Conservation (phyloP, 495 filamentous ascomycete species). For the Trichoderma asperelloides region DNA sequence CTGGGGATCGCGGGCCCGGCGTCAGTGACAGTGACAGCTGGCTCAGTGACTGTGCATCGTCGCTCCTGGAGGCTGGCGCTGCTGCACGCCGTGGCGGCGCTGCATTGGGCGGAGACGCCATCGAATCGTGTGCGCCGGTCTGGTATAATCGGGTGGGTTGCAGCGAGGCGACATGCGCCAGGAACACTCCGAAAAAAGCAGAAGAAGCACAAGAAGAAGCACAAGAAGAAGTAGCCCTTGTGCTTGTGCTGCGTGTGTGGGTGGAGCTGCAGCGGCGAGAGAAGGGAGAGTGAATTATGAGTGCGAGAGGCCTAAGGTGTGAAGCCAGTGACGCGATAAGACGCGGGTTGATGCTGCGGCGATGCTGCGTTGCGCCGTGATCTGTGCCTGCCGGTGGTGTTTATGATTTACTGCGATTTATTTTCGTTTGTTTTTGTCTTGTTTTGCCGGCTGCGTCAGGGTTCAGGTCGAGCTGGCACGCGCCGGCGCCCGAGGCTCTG, state of each 20-base stretch:
- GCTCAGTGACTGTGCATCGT: slow-evolving; percentile 27
- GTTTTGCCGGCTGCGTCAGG: background rate
- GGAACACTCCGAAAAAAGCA: background rate
- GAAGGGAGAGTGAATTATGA: background rate
- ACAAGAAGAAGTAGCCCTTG: background rate
- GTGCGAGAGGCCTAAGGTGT: too few relatives aligned
- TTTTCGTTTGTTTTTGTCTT: background rate
- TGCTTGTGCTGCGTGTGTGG: background rate
- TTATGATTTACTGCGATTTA: background rate
- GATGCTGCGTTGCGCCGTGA: background rate
- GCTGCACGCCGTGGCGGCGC: slow-evolving; percentile 6
- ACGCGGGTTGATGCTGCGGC: background rate
- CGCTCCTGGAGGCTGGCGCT: slow-evolving; percentile 14
- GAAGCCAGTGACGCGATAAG: background rate
- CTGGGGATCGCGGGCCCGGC: background rate
- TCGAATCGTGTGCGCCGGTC: background rate
- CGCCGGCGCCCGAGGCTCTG: background rate
- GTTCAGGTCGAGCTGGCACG: background rate
- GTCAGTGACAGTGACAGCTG: background rate
- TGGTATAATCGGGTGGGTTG: background rate
- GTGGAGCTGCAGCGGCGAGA: background rate
- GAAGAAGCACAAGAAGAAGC: too few relatives aligned
- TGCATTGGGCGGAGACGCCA: slow-evolving; percentile 5
- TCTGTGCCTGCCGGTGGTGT: background rate
- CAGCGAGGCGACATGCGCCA: slow-evolving; percentile 6